Percentiles rank a stretch among this genome's conserved stretches.
These are phyloP conservation scores for Thalia dealbata DNA, from an alignment of 176 grass and related monocot genomes.

Conservation along the genomic window DNA sequence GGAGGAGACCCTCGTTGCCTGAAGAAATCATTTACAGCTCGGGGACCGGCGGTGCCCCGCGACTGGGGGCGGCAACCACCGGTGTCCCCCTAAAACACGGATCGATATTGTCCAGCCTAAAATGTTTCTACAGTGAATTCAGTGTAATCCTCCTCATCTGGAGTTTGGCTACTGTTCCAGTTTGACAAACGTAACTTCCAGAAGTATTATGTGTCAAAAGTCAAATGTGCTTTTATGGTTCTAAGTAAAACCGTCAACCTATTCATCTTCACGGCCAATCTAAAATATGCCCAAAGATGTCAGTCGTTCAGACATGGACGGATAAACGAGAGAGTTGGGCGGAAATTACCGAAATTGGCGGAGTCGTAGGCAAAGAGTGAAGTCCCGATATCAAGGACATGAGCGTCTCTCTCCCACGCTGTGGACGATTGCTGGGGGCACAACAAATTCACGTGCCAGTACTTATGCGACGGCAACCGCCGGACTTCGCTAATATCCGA, in stretches of 20 bases:
- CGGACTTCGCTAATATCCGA: neutral
- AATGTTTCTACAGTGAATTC: no score
- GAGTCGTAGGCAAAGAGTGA: constrained; percentile 57
- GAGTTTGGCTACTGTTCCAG: no score
- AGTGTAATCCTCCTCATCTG: neutral
- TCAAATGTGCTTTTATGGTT: no score
- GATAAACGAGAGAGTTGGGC: constrained; percentile 5
- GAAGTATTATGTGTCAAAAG: no score
- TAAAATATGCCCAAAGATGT: neutral
- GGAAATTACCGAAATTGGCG: constrained; percentile 39
- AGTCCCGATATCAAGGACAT: constrained; percentile 35
- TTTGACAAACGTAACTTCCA: no score
- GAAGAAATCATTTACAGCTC: constrained; percentile 20
- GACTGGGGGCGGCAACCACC: neutral
- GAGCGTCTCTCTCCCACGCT: constrained; percentile 17
- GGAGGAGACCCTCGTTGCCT: neutral
- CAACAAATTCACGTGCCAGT: neutral
- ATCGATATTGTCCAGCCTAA: neutral
- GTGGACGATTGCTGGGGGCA: neutral
- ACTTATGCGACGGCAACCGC: neutral
- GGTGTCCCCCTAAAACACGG: neutral
- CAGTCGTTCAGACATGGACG: constrained; percentile 2
- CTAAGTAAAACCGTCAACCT: no score
- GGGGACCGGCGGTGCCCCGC: neutral
- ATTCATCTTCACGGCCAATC: no score